phyloP scores from a whole-genome alignment of 176 grass and related monocot genomes.

The Thalia dealbata region DNA sequence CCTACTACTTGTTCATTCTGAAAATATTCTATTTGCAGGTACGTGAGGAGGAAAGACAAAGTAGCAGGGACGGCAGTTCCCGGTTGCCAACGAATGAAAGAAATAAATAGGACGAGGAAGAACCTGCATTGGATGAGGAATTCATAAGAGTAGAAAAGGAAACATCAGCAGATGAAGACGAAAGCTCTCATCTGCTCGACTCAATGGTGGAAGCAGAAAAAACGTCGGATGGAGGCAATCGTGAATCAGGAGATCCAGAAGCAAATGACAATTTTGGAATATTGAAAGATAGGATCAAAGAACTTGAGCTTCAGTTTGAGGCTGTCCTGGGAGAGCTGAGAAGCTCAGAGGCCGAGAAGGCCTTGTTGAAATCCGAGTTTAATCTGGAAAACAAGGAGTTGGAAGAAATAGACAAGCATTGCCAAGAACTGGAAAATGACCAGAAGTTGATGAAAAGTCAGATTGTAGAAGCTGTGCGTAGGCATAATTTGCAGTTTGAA shows the following conservation, averaged over 20 bases:
- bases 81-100: conserved; percentile 29
- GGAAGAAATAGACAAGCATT: conserved; percentile 37
- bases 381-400: conserved; percentile 26
- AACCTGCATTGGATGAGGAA: conserved; percentile 58
- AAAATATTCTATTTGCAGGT: conserved; percentile 28
- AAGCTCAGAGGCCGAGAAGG: conserved; percentile 25
- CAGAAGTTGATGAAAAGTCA: conserved; percentile 39
- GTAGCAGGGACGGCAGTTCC: conserved; percentile 26
- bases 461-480: conserved; percentile 61
- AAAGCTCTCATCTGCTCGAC: conserved; percentile 24
- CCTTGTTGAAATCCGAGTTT: conserved; percentile 17
- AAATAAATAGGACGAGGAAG: conserved; percentile 66
- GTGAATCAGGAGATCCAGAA: background rate
- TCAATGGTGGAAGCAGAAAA: conserved; percentile 21
- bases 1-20: background rate
- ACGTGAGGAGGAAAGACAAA: conserved; percentile 33
- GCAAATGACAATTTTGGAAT: conserved; percentile 11
- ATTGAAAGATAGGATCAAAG: conserved; percentile 28
- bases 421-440: conserved; percentile 74
- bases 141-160: conserved; percentile 30
- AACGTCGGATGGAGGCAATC: background rate
- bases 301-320: conserved; percentile 30
- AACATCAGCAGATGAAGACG: conserved; percentile 42
- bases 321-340: conserved; percentile 8
- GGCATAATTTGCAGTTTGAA: conserved; percentile 40